Conservation (phyloP, 2,329 filamentous ascomycete genomes). For the Volutella citrinella region DNA sequence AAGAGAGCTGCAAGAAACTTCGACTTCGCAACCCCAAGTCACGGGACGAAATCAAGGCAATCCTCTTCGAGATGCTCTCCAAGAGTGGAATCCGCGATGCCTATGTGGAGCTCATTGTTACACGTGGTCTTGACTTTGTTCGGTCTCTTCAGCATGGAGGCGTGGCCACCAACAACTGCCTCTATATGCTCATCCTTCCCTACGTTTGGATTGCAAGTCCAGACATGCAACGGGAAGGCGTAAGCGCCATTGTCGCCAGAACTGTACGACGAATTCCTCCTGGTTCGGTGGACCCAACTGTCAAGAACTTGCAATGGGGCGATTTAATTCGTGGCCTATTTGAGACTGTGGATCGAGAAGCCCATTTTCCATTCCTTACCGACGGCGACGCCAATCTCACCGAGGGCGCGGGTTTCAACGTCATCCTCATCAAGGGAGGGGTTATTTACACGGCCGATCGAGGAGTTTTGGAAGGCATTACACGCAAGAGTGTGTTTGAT, state of each 20-base stretch:
- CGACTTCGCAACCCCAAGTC: slow-evolving; percentile 41
- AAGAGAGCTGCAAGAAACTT: slow-evolving; percentile 42
- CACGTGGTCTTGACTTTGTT: slow-evolving; percentile 42
- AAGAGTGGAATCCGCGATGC: slow-evolving; percentile 46
- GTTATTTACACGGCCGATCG: slow-evolving; percentile 43
- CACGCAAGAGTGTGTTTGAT: slow-evolving; percentile 46
- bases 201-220: slow-evolving; percentile 51
- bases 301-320: slow-evolving; percentile 52
- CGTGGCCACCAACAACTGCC: slow-evolving; percentile 37
- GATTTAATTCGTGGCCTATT: slow-evolving; percentile 43
- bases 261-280: slow-evolving; percentile 44
- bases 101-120: slow-evolving; percentile 50
- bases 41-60: slow-evolving; percentile 35
- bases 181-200: slow-evolving; percentile 47
- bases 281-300: slow-evolving; percentile 46
- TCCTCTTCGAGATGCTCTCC: slow-evolving; percentile 42
- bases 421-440: slow-evolving; percentile 43
- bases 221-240: slow-evolving; percentile 36
- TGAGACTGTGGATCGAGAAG: slow-evolving; percentile 45
- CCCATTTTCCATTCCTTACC: slow-evolving; percentile 46
- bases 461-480: slow-evolving; percentile 47
- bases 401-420: slow-evolving; percentile 49
- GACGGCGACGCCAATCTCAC: slow-evolving; percentile 49
- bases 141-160: slow-evolving; percentile 31
- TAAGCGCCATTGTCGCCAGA: slow-evolving; percentile 40